phyloP scores from a whole-genome alignment of 176 grass and related monocot species.

The Rhynchospora pubera region DNA sequence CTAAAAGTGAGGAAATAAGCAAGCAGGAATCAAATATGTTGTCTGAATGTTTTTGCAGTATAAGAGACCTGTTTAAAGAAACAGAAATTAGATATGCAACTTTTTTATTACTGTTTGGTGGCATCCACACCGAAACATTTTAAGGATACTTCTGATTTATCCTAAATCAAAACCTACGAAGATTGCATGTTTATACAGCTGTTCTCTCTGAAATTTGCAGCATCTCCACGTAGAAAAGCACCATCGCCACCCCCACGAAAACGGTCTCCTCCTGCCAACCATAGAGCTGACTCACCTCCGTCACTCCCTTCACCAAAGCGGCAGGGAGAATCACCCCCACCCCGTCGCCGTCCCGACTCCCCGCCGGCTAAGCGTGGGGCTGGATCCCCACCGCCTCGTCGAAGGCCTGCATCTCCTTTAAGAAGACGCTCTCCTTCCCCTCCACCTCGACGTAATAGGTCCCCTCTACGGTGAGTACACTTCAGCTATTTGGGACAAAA shows the following conservation, averaged over 20 bases:
- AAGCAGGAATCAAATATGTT: not conserved
- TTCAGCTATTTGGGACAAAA: not conserved
- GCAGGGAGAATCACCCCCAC: constrained; percentile 28
- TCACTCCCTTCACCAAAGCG: constrained; percentile 33
- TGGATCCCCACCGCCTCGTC: constrained; percentile 32
- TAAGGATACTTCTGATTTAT: not conserved
- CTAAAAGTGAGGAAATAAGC: not conserved
- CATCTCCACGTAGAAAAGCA: constrained; percentile 59
- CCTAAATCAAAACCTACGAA: not conserved
- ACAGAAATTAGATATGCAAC: not conserved
- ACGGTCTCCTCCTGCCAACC: constrained; percentile 48
- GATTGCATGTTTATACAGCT: not conserved
- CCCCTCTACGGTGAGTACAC: constrained; percentile 52
- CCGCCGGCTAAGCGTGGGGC: constrained; percentile 36
- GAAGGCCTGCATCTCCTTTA: constrained; percentile 58
- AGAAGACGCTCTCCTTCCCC: constrained; percentile 84
- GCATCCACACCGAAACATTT: not conserved
- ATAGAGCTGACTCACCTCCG: constrained; percentile 50
- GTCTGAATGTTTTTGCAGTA: not conserved
- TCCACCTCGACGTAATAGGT: constrained; percentile 70
- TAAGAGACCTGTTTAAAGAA: no score
- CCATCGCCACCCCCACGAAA: constrained; percentile 51
- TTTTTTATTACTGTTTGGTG: not conserved
- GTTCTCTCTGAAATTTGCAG: constrained; percentile 28
- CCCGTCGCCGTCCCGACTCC: constrained; percentile 60